phyloP scores from a whole-genome alignment of 2,329 filamentous ascomycete genomes.

The Leptographium radiaticola region DNA sequence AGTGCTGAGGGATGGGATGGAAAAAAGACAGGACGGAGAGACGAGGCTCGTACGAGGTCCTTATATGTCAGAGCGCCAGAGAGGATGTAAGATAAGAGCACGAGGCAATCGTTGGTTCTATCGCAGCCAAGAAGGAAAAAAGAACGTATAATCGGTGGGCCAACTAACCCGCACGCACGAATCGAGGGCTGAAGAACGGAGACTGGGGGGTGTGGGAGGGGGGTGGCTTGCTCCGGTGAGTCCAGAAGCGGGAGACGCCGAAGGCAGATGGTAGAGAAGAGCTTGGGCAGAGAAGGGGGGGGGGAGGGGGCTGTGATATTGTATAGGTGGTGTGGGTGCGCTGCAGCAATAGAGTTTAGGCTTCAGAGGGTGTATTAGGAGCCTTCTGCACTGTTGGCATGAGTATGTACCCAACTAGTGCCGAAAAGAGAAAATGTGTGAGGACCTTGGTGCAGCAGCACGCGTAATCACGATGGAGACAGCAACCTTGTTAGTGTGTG shows the following conservation, averaged over 20 bases:
- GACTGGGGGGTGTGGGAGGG: not conserved
- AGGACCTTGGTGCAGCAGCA: no score
- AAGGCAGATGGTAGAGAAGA: conserved; percentile 7
- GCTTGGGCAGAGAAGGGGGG: not conserved
- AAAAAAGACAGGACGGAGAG: no score
- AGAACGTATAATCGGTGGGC: no score
- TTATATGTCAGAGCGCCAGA: no score
- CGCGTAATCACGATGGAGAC: not conserved
- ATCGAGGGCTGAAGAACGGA: not conserved
- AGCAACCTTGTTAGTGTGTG: not conserved
- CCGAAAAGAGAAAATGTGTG: not conserved
- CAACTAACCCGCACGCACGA: not conserved
- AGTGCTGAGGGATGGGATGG: no score
- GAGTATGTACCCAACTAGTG: not conserved
- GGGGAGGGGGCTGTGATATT: not conserved
- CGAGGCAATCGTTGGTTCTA: no score
- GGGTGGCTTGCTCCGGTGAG: conserved; percentile 1
- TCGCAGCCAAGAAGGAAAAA: no score
- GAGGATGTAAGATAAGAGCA: no score
- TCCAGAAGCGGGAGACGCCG: conserved; percentile 10
- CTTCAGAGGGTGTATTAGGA: not conserved
- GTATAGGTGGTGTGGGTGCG: not conserved
- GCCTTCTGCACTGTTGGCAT: no score
- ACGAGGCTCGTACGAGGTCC: no score
- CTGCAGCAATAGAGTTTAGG: not conserved